These are phyloP conservation scores for Vitis hybrid DNA, from an alignment of 177 flowering plant species.

Conservation along the genomic window DNA sequence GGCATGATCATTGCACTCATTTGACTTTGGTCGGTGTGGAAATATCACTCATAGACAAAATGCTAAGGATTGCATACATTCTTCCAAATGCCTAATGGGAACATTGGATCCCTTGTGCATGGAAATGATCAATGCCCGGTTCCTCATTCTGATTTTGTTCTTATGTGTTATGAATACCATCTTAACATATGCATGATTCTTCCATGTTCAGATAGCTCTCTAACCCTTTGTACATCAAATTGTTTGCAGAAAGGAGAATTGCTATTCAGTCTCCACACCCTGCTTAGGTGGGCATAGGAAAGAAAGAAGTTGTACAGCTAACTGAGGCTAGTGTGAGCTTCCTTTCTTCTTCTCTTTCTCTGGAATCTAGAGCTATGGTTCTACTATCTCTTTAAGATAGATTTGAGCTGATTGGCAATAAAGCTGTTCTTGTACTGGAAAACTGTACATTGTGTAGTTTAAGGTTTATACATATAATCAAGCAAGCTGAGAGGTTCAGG, in stretches of 20 bases:
- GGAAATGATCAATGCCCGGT: no score
- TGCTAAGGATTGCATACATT: no score
- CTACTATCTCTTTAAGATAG: conserved; percentile 23
- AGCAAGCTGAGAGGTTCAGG: conserved; percentile 40
- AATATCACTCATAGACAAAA: no score
- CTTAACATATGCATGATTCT: neutral
- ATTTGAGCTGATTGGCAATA: conserved; percentile 29
- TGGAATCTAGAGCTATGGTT: conserved; percentile 20
- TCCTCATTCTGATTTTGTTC: no score
- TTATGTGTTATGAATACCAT: no score
- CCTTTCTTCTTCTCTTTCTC: conserved; percentile 22
- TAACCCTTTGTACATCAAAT: conserved; percentile 4
- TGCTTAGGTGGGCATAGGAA: conserved; percentile 29
- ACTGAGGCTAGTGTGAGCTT: conserved; percentile 61
- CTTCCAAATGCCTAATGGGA: no score
- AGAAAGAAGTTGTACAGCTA: conserved; percentile 62
- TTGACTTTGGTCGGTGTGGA: no score
- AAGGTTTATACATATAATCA: conserved; percentile 42
- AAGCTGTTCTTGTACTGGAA: conserved; percentile 41
- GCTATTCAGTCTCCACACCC: conserved; percentile 47
- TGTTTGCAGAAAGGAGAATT: conserved; percentile 57
- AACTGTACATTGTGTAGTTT: conserved; percentile 62
- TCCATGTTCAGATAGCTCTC: neutral
- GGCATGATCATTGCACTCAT: neutral
- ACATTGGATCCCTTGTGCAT: no score